phyloP scores from a whole-genome alignment of 1,284 basidiomycete species.

The Austroboletus novae-zelandiae region DNA sequence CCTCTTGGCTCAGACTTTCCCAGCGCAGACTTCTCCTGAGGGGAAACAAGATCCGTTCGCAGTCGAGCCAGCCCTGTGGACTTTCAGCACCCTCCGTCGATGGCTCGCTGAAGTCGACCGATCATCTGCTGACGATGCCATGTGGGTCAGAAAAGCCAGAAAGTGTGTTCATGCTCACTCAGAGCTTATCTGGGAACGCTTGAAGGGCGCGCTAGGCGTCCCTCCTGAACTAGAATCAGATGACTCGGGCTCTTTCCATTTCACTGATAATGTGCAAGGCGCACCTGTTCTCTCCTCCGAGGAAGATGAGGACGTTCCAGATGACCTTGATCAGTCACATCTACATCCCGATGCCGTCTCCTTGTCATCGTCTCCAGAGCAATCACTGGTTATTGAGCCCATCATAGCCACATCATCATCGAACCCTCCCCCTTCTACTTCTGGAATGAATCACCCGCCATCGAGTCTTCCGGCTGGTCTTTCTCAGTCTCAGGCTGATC shows the following conservation, averaged over 20 bases:
- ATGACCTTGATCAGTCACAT: neutral
- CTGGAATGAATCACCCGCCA: conserved; percentile 35
- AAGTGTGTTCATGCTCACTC: conserved; percentile 65
- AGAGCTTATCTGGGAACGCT: conserved; percentile 79
- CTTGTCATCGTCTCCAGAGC: conserved; percentile 7
- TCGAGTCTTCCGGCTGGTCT: conserved; percentile 37
- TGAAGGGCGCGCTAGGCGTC: conserved; percentile 75
- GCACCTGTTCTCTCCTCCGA: neutral
- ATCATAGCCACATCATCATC: conserved; percentile 34
- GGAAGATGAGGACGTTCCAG: neutral
- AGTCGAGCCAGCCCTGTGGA: conserved; percentile 22
- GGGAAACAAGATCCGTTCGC: conserved; percentile 23
- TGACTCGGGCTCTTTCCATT: conserved; percentile 12
- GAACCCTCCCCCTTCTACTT: conserved; percentile 32
- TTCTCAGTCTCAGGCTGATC: conserved; percentile 28
- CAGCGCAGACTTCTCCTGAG: conserved; percentile 28
- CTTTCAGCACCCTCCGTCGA: conserved; percentile 32
- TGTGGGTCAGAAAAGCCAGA: conserved; percentile 65
- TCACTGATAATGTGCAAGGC: conserved; percentile 14
- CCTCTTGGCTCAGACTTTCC: conserved; percentile 68
- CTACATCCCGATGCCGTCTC: neutral
- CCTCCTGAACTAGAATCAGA: conserved; percentile 71
- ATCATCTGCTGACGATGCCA: conserved; percentile 52
- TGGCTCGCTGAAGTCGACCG: conserved; percentile 65
- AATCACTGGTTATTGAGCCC: conserved; percentile 24